Conservation (phyloP, 192 early-diverging fungal genomes). For the Geranomyces michiganensis region DNA sequence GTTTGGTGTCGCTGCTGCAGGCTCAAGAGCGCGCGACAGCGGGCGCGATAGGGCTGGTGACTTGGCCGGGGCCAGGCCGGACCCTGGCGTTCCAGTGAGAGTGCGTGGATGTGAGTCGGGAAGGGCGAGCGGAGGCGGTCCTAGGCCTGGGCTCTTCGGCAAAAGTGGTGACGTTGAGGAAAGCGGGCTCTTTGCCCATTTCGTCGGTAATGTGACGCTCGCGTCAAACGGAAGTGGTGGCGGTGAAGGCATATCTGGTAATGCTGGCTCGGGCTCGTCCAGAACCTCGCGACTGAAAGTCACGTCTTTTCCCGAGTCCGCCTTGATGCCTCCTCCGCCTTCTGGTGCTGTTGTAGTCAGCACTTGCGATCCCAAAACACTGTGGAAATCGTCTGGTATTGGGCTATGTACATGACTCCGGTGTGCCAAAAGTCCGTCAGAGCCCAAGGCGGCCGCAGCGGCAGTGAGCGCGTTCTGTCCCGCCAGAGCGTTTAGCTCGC, state of each 20-base stretch:
- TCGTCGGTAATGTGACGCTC: neutral
- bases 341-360: neutral
- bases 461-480: conserved; percentile 19
- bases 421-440: neutral
- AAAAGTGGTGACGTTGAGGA: neutral
- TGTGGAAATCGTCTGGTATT: neutral
- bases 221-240: conserved; percentile 6
- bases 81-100: neutral
- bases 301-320: conserved; percentile 37
- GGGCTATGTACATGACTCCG: neutral
- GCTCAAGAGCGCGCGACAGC: neutral
- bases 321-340: neutral
- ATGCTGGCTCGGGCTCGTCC: neutral
- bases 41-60: neutral
- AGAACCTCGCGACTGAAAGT: neutral
- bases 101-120: neutral
- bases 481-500: conserved; percentile 19
- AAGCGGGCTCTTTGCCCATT: neutral
- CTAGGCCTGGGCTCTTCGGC: neutral
- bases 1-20: neutral
- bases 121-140: neutral
- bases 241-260: neutral
- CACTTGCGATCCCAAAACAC: neutral
- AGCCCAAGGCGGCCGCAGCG: neutral
- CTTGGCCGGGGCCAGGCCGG: neutral